Evolutionary conservation across 78 protist genomes (phyloP).

Genomic region (Planoprotostelium fungivorum): DNA sequence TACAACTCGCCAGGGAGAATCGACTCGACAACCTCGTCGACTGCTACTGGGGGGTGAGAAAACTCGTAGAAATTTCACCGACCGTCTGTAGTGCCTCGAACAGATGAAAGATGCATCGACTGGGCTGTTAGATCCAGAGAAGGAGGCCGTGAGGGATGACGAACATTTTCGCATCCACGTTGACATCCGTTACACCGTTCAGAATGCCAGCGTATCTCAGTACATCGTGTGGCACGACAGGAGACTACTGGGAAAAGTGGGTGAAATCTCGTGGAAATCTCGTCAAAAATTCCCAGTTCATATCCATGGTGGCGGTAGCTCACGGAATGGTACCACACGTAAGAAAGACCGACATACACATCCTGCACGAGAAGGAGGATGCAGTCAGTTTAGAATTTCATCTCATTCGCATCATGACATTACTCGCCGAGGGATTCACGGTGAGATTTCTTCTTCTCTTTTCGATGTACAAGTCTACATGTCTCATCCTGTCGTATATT

Average conservation of each 20-base stretch:
- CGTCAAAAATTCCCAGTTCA: not conserved
- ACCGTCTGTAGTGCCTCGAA: not conserved
- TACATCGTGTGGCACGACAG: not conserved
- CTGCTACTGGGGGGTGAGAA: not conserved
- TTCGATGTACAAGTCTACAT: too few relatives aligned
- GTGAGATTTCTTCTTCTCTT: too few relatives aligned
- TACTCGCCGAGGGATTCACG: not conserved
- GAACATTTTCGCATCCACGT: not conserved
- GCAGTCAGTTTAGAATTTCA: not conserved
- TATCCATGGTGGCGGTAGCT: not conserved
- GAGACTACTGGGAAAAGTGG: not conserved
- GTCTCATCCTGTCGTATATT: too few relatives aligned
- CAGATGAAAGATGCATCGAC: not conserved
- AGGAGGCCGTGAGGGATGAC: not conserved
- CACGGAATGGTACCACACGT: not conserved
- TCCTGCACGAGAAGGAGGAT: not conserved
- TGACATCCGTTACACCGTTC: not conserved
- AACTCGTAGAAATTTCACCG: too few relatives aligned
- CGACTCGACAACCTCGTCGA: not conserved
- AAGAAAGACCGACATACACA: not conserved
- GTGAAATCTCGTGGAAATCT: not conserved
- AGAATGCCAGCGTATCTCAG: not conserved
- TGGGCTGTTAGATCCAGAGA: not conserved
- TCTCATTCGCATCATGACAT: not conserved
- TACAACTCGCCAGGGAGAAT: not conserved